Conservation (phyloP, 1,284 basidiomycete species). For the Irpex sp. region DNA sequence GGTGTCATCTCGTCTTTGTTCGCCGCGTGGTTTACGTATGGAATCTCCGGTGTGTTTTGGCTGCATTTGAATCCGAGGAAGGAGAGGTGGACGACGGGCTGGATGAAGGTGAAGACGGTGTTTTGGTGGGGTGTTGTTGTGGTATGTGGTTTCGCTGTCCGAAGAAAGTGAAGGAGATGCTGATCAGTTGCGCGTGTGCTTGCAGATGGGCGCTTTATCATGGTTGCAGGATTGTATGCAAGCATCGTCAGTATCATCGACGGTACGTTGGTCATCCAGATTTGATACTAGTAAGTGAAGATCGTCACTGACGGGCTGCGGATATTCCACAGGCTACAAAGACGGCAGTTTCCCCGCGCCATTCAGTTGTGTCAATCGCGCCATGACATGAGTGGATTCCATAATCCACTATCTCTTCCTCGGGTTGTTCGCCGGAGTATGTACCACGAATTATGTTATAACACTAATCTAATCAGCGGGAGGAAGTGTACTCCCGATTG, state of each 20-base stretch:
- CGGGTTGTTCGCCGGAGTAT: too few relatives aligned
- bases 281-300: too few relatives aligned
- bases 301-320: too few relatives aligned
- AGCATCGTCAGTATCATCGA: slow-evolving; percentile 27
- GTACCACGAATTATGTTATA: too few relatives aligned
- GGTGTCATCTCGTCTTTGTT: slow-evolving; percentile 29
- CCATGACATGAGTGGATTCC: slow-evolving; percentile 3
- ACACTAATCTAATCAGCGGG: too few relatives aligned
- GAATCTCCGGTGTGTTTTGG: slow-evolving; percentile 31
- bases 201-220: slow-evolving; percentile 29
- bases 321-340: slow-evolving; percentile 11
- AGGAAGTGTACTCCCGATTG: too few relatives aligned
- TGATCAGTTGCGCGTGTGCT: background rate
- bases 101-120: slow-evolving; percentile 22
- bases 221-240: slow-evolving; percentile 29
- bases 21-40: slow-evolving; percentile 31
- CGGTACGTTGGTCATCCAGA: slow-evolving; percentile 15
- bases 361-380: slow-evolving; percentile 18
- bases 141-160: slow-evolving; percentile 13
- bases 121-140: slow-evolving; percentile 26
- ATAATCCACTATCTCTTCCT: too few relatives aligned
- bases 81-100: slow-evolving; percentile 22
- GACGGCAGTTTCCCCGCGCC: slow-evolving; percentile 16
- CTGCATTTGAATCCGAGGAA: slow-evolving; percentile 25
- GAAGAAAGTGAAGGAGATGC: slow-evolving; percentile 10